phyloP scores from a whole-genome alignment of 331 rosid genomes.

The Malus hybrid region DNA sequence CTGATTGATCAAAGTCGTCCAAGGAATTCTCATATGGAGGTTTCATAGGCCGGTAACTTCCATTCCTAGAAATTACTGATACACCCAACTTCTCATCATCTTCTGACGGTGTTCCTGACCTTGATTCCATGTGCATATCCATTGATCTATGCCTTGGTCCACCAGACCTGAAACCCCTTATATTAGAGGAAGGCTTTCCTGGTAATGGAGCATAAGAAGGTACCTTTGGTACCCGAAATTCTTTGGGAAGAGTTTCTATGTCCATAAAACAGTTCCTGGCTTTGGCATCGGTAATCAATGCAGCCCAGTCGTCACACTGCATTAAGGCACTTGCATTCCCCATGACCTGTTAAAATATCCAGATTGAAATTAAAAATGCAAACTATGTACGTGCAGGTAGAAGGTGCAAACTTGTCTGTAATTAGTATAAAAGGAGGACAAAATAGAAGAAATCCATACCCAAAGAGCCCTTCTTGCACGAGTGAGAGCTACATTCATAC shows the following conservation, averaged over 20 bases:
- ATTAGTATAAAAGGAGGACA: neutral
- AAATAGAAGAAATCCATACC: slow-evolving; percentile 39
- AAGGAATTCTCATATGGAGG: slow-evolving; percentile 52
- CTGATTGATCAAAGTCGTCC: slow-evolving; percentile 52
- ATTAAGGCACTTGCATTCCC: slow-evolving; percentile 84
- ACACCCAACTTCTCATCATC: slow-evolving; percentile 67
- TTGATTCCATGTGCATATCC: slow-evolving; percentile 71
- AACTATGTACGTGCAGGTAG: neutral
- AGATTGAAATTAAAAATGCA: neutral
- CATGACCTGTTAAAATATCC: slow-evolving; percentile 65
- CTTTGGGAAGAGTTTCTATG: slow-evolving; percentile 91
- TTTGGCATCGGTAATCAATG: slow-evolving; percentile 78
- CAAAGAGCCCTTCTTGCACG: slow-evolving; percentile 99
- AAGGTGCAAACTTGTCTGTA: neutral
- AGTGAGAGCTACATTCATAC: slow-evolving; percentile 98
- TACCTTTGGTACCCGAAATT: slow-evolving; percentile 56
- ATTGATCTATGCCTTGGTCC: slow-evolving; percentile 71
- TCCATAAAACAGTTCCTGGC: slow-evolving; percentile 77
- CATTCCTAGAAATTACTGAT: slow-evolving; percentile 45
- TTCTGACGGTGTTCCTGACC: slow-evolving; percentile 70
- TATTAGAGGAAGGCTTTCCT: slow-evolving; percentile 50
- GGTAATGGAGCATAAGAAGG: slow-evolving; percentile 48
- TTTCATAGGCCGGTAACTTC: slow-evolving; percentile 56
- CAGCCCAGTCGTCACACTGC: slow-evolving; percentile 93
- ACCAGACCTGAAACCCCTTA: slow-evolving; percentile 64